phyloP scores from a whole-genome alignment of 2,329 filamentous ascomycete species.

The Calonectria hawksworthii region DNA sequence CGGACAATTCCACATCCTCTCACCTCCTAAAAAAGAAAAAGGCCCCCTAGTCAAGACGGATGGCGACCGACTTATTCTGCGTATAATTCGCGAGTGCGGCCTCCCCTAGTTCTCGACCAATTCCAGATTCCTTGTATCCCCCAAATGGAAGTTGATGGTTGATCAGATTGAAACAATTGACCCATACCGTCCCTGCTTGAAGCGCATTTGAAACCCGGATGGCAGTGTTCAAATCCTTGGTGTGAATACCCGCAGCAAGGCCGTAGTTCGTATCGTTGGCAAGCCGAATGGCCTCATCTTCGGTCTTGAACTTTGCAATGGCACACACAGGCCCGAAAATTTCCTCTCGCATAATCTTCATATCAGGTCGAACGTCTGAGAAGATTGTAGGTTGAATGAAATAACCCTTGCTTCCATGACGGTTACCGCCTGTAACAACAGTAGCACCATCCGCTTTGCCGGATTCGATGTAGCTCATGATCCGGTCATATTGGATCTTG shows the following conservation, averaged over 20 bases:
- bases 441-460: background rate
- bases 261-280: background rate
- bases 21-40: too few species aligned
- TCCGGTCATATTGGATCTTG: background rate
- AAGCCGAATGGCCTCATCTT: background rate
- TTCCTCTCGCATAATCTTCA: conserved; percentile 14
- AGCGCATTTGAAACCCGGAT: background rate
- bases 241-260: background rate
- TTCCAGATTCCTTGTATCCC: background rate
- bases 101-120: background rate
- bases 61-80: background rate
- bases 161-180: background rate
- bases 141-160: background rate
- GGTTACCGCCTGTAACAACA: background rate
- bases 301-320: background rate
- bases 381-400: conserved; percentile 5
- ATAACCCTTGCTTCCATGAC: background rate
- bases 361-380: background rate
- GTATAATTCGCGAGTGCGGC: background rate
- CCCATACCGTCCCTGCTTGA: background rate
- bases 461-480: background rate
- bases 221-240: background rate
- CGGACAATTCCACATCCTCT: background rate
- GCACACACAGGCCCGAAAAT: background rate
- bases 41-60: background rate